A percentile compares a stretch with the other conserved stretches of the same genome.
Evolutionary conservation across 2,329 filamentous ascomycete species (phyloP).

Genomic region (Sordariomycetes sp.): DNA sequence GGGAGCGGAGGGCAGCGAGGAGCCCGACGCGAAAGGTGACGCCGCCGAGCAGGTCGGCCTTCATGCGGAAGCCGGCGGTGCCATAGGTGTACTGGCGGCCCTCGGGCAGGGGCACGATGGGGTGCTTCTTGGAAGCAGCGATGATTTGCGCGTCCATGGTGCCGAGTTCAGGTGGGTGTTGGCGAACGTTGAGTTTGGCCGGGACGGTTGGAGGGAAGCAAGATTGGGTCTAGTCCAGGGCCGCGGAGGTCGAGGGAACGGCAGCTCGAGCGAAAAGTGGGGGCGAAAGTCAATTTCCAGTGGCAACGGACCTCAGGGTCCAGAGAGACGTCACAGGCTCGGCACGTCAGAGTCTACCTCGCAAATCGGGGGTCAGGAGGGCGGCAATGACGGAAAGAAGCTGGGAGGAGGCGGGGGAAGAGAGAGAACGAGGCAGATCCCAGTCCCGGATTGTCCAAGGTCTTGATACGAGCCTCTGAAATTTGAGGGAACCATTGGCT

Average conservation of each 20-base stretch:
- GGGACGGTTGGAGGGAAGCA: conserved; percentile 7
- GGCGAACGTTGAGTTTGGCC: background rate
- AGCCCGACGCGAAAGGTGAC: conserved; percentile 90
- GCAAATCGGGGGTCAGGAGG: too few relatives aligned
- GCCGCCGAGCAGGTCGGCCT: conserved; percentile 72
- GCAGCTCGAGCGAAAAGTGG: background rate
- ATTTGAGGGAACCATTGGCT: too few relatives aligned
- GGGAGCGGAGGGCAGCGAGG: conserved; percentile 77
- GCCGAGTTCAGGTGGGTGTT: conserved; percentile 7
- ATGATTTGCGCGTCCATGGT: conserved; percentile 45
- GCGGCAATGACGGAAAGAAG: background rate
- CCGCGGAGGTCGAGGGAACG: background rate
- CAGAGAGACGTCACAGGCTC: background rate
- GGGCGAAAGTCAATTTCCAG: background rate
- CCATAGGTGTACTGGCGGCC: conserved; percentile 53
- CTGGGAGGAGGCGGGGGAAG: background rate
- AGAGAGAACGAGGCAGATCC: background rate
- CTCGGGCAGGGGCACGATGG: conserved; percentile 31
- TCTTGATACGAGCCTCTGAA: background rate
- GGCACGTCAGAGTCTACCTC: too few relatives aligned
- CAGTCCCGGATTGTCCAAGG: background rate
- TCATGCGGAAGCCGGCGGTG: conserved; percentile 60
- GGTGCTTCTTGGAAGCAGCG: conserved; percentile 51
- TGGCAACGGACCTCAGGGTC: background rate
- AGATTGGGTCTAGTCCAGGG: conserved; percentile 3